A percentile compares a stretch with the other conserved stretches of the same genome.
These are phyloP conservation scores for Schizophyllum amplum DNA, from an alignment of 1,284 basidiomycete species.

Conservation along the genomic window DNA sequence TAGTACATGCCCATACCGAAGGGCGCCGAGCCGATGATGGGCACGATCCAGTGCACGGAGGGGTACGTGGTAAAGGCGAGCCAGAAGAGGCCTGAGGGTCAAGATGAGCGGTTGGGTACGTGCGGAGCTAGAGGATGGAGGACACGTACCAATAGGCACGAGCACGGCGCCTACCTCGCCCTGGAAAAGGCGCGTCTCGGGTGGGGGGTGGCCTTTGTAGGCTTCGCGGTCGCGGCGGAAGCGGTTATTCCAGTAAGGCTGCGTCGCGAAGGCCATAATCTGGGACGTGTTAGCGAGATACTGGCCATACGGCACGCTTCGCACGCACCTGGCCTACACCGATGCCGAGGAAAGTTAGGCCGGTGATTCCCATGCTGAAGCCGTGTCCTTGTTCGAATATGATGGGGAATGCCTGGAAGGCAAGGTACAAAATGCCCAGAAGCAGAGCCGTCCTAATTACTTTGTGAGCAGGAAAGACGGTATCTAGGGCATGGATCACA, in stretches of 20 bases:
- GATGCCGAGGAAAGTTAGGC: conserved; percentile 66
- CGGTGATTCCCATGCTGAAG: conserved; percentile 53
- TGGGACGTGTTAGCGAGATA: background rate
- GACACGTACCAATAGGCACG: conserved; percentile 44
- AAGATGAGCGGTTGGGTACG: background rate
- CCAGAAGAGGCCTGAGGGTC: conserved; percentile 48
- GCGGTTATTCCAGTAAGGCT: conserved; percentile 60
- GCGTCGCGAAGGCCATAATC: conserved; percentile 27
- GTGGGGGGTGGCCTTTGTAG: conserved; percentile 45
- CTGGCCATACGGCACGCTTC: background rate
- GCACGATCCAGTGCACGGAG: conserved; percentile 64
- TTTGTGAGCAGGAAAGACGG: background rate
- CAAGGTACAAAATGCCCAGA: conserved; percentile 71
- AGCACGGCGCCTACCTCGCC: conserved; percentile 65
- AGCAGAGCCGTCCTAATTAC: conserved; percentile 41
- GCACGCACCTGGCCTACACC: conserved; percentile 51
- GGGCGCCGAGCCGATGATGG: conserved; percentile 55
- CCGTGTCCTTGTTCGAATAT: conserved; percentile 57
- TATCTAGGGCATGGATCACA: conserved; percentile 4
- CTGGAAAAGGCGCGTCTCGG: conserved; percentile 61
- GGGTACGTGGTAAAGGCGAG: conserved; percentile 68
- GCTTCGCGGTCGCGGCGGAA: conserved; percentile 15
- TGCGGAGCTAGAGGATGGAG: background rate
- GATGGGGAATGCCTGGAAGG: conserved; percentile 66
- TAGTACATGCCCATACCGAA: conserved; percentile 55